These are phyloP conservation scores for Boletus sp. DNA, from an alignment of 768 basidiomycete genomes.

Conservation along the genomic window DNA sequence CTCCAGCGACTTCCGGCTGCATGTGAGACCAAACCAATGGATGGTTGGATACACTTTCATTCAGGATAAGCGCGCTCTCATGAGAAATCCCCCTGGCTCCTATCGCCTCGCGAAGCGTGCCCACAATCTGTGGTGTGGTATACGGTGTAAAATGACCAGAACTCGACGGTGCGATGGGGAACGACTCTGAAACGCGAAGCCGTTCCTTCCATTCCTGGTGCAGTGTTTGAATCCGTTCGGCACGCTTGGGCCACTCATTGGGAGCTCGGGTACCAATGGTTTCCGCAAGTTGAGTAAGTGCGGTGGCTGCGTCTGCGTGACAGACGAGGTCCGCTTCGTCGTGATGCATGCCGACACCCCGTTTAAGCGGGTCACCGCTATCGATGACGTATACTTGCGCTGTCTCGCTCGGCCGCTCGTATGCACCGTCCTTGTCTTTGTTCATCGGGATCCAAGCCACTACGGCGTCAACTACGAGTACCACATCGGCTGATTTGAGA, in stretches of 20 bases:
- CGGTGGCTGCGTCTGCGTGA: slow-evolving; percentile 52
- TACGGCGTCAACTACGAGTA: slow-evolving; percentile 65
- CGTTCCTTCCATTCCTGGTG: slow-evolving; percentile 27
- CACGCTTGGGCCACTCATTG: slow-evolving; percentile 12
- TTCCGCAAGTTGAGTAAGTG: slow-evolving; percentile 47
- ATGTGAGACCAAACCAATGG: slow-evolving; percentile 57
- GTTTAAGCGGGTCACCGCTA: slow-evolving; percentile 60
- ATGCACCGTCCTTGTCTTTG: slow-evolving; percentile 32
- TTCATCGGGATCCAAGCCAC: slow-evolving; percentile 62
- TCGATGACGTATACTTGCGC: slow-evolving; percentile 62
- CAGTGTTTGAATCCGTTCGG: slow-evolving; percentile 18
- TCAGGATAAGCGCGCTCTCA: slow-evolving; percentile 48
- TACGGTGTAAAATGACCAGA: slow-evolving; percentile 19
- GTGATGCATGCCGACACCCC: slow-evolving; percentile 46
- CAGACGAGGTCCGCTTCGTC: slow-evolving; percentile 57
- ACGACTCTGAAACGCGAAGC: slow-evolving; percentile 36
- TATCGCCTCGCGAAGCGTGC: slow-evolving; percentile 45
- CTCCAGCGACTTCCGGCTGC: slow-evolving; percentile 48
- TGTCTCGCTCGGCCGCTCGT: slow-evolving; percentile 36
- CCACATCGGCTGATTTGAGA: slow-evolving; percentile 55
- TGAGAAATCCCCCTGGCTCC: slow-evolving; percentile 34
- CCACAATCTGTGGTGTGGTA: slow-evolving; percentile 48
- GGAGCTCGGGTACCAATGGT: slow-evolving; percentile 8
- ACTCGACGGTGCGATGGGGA: slow-evolving; percentile 18
- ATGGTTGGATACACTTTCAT: slow-evolving; percentile 64